Evolutionary conservation across 805 yeast species (phyloP).

Genomic region (Candida awuae): DNA sequence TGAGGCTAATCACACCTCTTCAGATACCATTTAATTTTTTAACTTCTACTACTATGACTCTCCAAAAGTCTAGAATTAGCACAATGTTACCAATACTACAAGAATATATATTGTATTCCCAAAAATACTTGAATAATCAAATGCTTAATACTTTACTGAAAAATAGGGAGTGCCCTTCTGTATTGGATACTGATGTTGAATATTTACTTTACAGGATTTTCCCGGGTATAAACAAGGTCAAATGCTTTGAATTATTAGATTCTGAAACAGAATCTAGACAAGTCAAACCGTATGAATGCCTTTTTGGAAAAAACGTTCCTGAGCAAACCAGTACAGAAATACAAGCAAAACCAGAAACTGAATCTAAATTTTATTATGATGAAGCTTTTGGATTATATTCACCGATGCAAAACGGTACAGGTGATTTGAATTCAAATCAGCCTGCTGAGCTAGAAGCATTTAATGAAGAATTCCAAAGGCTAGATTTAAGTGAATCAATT

Average conservation of each 20-base stretch:
- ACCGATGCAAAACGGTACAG: constrained; percentile 22
- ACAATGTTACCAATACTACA: constrained; percentile 27
- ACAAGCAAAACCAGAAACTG: background rate
- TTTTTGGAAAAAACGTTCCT: constrained; percentile 15
- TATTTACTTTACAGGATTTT: constrained; percentile 17
- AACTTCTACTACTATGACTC: constrained; percentile 26
- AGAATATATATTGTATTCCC: constrained; percentile 23
- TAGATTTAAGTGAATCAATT: constrained; percentile 12
- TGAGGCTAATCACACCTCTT: constrained; percentile 54
- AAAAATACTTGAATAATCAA: constrained; percentile 10
- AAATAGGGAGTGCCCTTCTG: constrained; percentile 18
- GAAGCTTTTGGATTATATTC: constrained; percentile 31
- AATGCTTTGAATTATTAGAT: constrained; percentile 22
- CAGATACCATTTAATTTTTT: constrained; percentile 53
- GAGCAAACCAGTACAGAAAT: background rate
- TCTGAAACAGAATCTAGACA: constrained; percentile 7
- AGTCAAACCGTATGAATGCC: constrained; percentile 20
- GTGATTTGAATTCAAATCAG: too few relatives aligned
- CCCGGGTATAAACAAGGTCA: constrained; percentile 22
- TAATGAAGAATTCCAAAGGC: background rate
- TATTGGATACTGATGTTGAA: constrained; percentile 18
- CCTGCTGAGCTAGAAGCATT: background rate
- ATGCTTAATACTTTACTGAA: constrained; percentile 7
- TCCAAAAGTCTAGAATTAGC: constrained; percentile 18
- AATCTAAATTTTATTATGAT: constrained; percentile 24